Percentiles rank a stretch among this genome's conserved stretches.
Evolutionary conservation across 768 basidiomycete genomes (phyloP).

Genomic region (Amanita pallidorosea): DNA sequence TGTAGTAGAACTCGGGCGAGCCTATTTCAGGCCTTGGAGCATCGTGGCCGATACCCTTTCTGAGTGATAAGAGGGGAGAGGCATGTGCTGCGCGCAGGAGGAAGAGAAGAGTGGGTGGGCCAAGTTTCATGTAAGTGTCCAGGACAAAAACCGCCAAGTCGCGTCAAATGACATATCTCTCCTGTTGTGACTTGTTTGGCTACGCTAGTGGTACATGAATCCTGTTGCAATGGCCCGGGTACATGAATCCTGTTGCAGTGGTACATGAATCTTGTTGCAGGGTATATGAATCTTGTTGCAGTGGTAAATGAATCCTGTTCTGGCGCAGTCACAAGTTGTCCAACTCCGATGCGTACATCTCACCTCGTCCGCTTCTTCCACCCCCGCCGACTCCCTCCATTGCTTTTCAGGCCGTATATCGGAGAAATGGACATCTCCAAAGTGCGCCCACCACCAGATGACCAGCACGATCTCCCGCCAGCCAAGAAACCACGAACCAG

Average conservation of each 20-base stretch:
- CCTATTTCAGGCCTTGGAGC: constrained; percentile 20
- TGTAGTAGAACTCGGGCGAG: constrained; percentile 64
- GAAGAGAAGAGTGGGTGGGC: neutral
- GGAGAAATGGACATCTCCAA: neutral
- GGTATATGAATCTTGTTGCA: too few species aligned
- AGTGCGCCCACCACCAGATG: constrained; percentile 6
- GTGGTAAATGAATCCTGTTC: too few species aligned
- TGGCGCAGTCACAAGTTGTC: too few species aligned
- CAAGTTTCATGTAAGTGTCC: neutral
- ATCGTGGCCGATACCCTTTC: constrained; percentile 2
- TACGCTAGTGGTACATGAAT: too few species aligned
- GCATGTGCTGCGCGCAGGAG: neutral
- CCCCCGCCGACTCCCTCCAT: neutral
- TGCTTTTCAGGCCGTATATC: constrained; percentile 1
- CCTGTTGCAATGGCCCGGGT: too few species aligned
- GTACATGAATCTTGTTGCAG: too few species aligned
- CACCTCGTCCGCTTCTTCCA: too few species aligned
- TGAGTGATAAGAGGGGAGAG: neutral
- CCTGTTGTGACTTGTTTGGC: neutral
- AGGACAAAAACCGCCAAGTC: neutral
- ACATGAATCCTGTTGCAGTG: too few species aligned
- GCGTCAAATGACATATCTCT: neutral
- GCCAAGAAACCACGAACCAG: constrained; percentile 17
- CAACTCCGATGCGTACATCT: too few species aligned
- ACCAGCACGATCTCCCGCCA: constrained; percentile 13